These are phyloP conservation scores for Middelhovenomyces tepae DNA, from an alignment of 805 yeast genomes.

Conservation along the genomic window DNA sequence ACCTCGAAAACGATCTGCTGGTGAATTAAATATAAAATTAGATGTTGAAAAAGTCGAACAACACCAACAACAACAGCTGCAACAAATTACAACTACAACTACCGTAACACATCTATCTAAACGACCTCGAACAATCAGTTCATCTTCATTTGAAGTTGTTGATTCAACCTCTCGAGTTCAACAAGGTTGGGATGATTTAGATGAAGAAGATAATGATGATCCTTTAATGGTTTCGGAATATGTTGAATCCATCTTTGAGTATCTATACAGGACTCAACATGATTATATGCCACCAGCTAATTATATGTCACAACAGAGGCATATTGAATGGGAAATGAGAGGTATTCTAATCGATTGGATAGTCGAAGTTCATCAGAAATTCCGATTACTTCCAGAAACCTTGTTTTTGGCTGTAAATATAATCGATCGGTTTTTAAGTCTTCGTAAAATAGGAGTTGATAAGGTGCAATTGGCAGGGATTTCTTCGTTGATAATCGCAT, in stretches of 20 bases:
- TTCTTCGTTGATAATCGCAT: conserved; percentile 78
- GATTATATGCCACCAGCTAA: conserved; percentile 54
- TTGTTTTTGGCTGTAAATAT: conserved; percentile 72
- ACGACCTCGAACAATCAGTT: no score
- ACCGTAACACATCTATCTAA: no score
- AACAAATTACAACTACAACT: not conserved
- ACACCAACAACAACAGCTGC: conserved; percentile 2
- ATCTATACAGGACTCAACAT: conserved; percentile 62
- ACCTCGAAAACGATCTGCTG: conserved; percentile 3
- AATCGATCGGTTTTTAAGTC: conserved; percentile 79
- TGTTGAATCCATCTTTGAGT: conserved; percentile 76
- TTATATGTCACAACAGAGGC: conserved; percentile 54
- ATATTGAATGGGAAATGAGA: conserved; percentile 73
- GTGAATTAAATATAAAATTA: not conserved
- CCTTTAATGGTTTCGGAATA: conserved; percentile 87
- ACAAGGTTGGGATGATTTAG: conserved; percentile 23
- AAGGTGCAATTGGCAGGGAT: conserved; percentile 80
- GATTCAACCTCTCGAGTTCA: no score
- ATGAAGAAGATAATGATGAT: conserved; percentile 31
- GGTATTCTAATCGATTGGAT: conserved; percentile 90
- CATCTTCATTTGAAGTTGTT: no score
- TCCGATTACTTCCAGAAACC: conserved; percentile 78
- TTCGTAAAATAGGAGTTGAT: conserved; percentile 64
- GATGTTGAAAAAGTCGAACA: conserved; percentile 1
- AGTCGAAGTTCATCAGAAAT: conserved; percentile 78